Evolutionary conservation across 2,329 filamentous ascomycete species (phyloP).

Genomic region (Colletotrichum sublineola): DNA sequence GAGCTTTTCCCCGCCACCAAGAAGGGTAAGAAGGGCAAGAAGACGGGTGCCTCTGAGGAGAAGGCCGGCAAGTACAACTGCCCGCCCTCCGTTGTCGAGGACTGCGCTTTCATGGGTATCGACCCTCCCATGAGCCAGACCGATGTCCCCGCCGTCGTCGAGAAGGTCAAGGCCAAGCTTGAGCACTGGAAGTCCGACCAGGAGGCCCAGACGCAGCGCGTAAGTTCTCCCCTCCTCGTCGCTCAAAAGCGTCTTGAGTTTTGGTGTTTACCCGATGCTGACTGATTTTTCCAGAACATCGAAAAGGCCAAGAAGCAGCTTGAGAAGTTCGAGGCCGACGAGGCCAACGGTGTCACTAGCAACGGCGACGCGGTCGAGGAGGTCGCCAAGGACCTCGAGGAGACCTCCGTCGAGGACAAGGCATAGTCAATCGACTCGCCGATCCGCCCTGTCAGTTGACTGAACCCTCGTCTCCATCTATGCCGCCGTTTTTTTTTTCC

Average conservation of each 20-base stretch:
- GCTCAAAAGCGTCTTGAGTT: background rate
- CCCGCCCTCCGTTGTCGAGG: constrained; percentile 91
- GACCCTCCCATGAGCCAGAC: constrained; percentile 88
- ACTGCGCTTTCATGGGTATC: constrained; percentile 85
- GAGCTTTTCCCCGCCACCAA: constrained; percentile 85
- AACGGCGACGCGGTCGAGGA: constrained; percentile 68
- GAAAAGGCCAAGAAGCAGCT: constrained; percentile 97
- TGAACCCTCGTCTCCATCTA: constrained; percentile 9
- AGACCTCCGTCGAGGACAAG: constrained; percentile 66
- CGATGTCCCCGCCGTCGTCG: constrained; percentile 82
- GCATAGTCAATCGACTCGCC: constrained; percentile 50
- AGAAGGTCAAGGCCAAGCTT: constrained; percentile 94
- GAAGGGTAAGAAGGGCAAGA: constrained; percentile 92
- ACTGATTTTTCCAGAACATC: constrained; percentile 77
- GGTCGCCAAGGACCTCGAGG: constrained; percentile 64
- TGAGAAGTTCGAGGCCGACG: constrained; percentile 82
- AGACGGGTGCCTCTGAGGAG: constrained; percentile 67
- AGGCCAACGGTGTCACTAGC: constrained; percentile 63
- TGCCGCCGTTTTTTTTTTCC: background rate
- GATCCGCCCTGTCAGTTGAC: constrained; percentile 31
- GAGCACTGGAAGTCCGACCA: constrained; percentile 93
- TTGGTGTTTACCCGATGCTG: constrained; percentile 45
- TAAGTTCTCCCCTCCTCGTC: constrained; percentile 60
- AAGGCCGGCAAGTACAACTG: constrained; percentile 76
- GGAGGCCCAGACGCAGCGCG: constrained; percentile 88